A percentile compares a stretch with the other conserved stretches of the same genome.
Evolutionary conservation across 139 green algal genomes (phyloP).

Genomic region (Micromonas commoda): DNA sequence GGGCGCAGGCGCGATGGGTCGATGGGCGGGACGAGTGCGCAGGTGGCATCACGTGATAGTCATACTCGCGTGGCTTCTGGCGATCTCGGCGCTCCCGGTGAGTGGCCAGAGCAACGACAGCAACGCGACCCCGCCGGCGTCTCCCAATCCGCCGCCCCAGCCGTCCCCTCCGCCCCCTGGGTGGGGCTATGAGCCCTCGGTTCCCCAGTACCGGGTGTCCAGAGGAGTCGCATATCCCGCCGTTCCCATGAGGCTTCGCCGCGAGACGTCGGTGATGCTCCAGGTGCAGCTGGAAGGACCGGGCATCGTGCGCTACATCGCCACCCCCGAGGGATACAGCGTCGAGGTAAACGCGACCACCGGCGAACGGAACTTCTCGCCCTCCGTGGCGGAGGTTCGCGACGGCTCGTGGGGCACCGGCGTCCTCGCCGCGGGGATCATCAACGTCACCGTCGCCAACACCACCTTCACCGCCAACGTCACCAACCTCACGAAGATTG

Average conservation of each 20-base stretch:
- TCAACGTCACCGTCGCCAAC: not conserved
- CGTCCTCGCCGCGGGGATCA: not conserved
- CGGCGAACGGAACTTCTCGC: not conserved
- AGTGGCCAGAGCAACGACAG: not conserved
- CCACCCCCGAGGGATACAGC: not conserved
- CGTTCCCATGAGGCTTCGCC: not conserved
- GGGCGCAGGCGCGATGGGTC: too few relatives aligned
- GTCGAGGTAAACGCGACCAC: not conserved
- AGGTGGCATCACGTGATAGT: too few relatives aligned
- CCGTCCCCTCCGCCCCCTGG: not conserved
- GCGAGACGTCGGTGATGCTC: not conserved
- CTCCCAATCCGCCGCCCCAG: not conserved
- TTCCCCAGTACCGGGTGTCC: not conserved
- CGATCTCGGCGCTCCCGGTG: not conserved
- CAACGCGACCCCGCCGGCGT: not conserved
- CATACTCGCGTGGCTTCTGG: too few relatives aligned
- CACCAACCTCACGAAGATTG: not conserved
- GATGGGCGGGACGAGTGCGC: too few relatives aligned
- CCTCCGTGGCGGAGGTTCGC: not conserved
- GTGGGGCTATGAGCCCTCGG: too few relatives aligned
- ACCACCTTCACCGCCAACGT: not conserved
- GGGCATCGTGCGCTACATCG: not conserved
- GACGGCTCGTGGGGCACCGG: not conserved
- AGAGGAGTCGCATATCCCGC: not conserved
- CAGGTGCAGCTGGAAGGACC: not conserved